Base-by-base conservation (phyloP, 2,329 filamentous ascomycete species). In the Huntiella decipiens region DNA sequence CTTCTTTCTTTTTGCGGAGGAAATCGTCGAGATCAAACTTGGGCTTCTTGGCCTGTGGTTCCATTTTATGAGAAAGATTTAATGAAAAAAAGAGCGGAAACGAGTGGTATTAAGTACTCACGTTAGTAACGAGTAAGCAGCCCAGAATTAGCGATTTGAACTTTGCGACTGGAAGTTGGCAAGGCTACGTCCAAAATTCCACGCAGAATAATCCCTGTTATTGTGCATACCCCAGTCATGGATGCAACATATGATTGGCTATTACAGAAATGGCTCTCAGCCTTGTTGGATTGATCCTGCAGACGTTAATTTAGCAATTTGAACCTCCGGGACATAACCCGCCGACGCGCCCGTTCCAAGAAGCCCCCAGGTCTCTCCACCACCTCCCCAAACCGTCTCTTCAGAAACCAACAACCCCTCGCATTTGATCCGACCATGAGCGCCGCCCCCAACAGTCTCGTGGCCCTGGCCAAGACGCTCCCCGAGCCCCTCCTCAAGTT, bases 1-100 rank as follows among this genome's bases (percentile, higher is more conserved):
- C 80, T 51, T 83, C 84, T 57, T 82, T 83, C 68, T 92, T 92
- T 63, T 87, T 81, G 53, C 77, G 75, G 16, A 94, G 63, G 4
- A 94, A 71, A 54, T 93, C 82, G 61, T 94, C 86, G 47, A 94
- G 79, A 57, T 84, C 87, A 41, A 93, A 66, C 13, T 47, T 6
- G 82, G 82, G 5, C 57, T 56, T 51, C 57, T 60, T 45, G 52
- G 54, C 28, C 48, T 52, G 37, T 4, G 39, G 44, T 38, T 50
- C 48, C 48, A 50, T 50, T 4, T 11, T 46, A n/a, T 19, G 17
- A 19, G 28, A 11, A 39, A n/a, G 5, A 10, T 28, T 37, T 16
- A 13, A 37, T 38, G 19, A 17, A 38, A 38, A 38, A 15, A 38
- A 5, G 17, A 19, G 17, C 17, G 17, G 17, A 19, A 19, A 19